These are phyloP conservation scores for Trichosporon sp. DNA, from an alignment of 1,284 basidiomycete genomes.

Conservation along the genomic window DNA sequence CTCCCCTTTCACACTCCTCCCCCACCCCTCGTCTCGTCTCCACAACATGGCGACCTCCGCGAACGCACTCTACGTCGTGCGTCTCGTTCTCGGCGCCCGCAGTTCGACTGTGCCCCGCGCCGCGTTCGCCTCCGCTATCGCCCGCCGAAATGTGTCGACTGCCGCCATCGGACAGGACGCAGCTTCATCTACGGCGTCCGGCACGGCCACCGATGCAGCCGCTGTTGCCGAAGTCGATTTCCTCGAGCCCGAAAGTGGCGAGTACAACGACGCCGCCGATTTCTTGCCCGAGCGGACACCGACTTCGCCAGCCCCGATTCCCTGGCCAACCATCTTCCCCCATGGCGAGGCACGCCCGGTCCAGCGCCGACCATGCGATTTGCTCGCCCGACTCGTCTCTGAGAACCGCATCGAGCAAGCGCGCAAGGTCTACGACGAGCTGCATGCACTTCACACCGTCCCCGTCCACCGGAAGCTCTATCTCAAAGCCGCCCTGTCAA, in stretches of 20 bases:
- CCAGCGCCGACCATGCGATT: slow-evolving; percentile 37
- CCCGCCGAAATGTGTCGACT: slow-evolving; percentile 19
- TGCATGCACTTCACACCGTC: slow-evolving; percentile 35
- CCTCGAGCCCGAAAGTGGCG: slow-evolving; percentile 41
- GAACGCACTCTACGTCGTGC: slow-evolving; percentile 35
- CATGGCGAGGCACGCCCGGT: slow-evolving; percentile 22
- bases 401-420: slow-evolving; percentile 34
- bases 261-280: slow-evolving; percentile 38
- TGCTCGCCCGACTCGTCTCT: slow-evolving; percentile 40
- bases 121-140: not conserved
- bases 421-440: slow-evolving; percentile 40
- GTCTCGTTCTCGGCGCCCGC: slow-evolving; percentile 28
- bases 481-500: slow-evolving; percentile 36
- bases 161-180: slow-evolving; percentile 16
- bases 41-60: slow-evolving; percentile 26
- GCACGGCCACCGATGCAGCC: not conserved
- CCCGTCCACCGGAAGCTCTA: slow-evolving; percentile 42
- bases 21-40: not conserved
- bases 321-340: slow-evolving; percentile 48
- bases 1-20: not conserved
- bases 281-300: slow-evolving; percentile 34
- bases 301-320: slow-evolving; percentile 34
- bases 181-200: not conserved
- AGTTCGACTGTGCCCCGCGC: not conserved
- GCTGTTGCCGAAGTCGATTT: slow-evolving; percentile 29